Evolutionary conservation across 805 yeast genomes (phyloP), one percentile per base, ranked within the genome.

Genomic region (Metschnikowia anglica): DNA sequence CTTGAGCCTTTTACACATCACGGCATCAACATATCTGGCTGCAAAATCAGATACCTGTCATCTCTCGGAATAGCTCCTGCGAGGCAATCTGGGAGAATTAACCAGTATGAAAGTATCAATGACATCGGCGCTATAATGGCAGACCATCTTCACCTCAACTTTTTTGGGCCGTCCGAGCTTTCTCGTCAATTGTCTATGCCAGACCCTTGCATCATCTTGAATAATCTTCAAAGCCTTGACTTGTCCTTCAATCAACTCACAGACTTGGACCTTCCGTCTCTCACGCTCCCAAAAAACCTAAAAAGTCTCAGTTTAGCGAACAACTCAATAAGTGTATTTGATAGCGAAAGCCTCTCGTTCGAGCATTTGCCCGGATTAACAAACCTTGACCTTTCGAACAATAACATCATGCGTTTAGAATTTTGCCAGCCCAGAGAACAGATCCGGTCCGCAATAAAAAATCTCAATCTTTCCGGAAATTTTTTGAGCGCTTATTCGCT

Each of bases 231-330:
- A 16, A 17, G 44, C 25, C 45, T 65, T 13, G 61, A 65, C 46
- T 47, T 65, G 29, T 62, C 68, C 3, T 65, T 43, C 46, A 64
- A 62, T 33, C 49, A 51, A 10, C 44, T 65, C 11, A 41, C 47
- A n/a, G 63, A 62, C 35, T 31, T 21, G 16, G 39, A 34, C 15
- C 34, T 63, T 15, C 24, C 52, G 4, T 12, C 29, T 11, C 34
- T 62, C 5, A 20, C 34, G 11, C 54, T 64, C 28, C 67, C 69
- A 0, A 5, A 40, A 0, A 34, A 44, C 18, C 37, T 65, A 23
- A 38, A 41, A 28, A 20, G 48, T 10, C 44, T 64, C 27, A 58
- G 61, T 34, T 46, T 63, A n/a, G 60, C 68, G 4, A 62, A 62
- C 43, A 65, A 65, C 40, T 51, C 38, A 28, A 31, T 63, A 12